phyloP scores from a whole-genome alignment of 2,329 filamentous ascomycete species.

The Nectriaceae sp. region DNA sequence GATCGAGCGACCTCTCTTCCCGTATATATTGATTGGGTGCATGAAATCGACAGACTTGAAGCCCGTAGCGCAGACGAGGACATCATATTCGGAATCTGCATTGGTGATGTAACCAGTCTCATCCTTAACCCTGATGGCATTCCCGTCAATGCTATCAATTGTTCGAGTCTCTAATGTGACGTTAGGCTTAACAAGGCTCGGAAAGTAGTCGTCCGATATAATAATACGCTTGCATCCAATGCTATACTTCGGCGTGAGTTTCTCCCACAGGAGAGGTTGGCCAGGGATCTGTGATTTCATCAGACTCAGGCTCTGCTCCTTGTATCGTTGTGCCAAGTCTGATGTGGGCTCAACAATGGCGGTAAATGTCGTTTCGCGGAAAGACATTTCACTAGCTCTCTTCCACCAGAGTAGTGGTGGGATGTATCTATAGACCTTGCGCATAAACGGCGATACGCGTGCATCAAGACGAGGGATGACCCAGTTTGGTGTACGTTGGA shows the following conservation, averaged over 20 bases:
- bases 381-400: conserved; percentile 2
- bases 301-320: background rate
- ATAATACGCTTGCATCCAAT: conserved; percentile 1
- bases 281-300: conserved; percentile 1
- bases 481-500: conserved; percentile 7
- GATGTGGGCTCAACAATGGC: background rate
- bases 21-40: conserved; percentile 4
- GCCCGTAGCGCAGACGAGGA: conserved; percentile 4
- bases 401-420: conserved; percentile 1
- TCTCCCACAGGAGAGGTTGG: background rate
- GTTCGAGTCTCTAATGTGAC: background rate
- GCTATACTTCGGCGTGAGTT: background rate
- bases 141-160: background rate
- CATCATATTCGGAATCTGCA: too few species aligned
- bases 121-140: background rate
- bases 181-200: background rate
- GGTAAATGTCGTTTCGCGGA: conserved; percentile 1
- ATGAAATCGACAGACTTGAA: conserved; percentile 3
- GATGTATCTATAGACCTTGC: background rate
- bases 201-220: conserved; percentile 3
- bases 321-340: background rate
- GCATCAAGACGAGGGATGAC: conserved; percentile 4
- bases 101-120: background rate
- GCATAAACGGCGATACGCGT: conserved; percentile 2
- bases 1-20: background rate